These are phyloP conservation scores for Massariosphaeria phaeospora DNA, from an alignment of 495 filamentous ascomycete species.

Conservation along the genomic window DNA sequence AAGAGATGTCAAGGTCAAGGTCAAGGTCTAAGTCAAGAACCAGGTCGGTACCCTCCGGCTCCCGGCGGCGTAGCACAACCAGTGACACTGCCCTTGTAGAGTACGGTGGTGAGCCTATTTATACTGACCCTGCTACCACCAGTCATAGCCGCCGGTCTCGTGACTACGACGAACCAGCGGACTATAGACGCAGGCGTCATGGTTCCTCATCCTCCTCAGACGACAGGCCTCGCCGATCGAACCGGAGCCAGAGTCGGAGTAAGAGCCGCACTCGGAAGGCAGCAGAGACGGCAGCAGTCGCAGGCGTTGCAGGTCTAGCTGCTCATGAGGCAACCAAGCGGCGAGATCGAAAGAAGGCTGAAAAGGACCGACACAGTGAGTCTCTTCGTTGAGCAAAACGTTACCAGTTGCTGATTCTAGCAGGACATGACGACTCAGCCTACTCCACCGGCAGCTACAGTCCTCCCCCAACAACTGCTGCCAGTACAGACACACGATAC, in stretches of 20 bases:
- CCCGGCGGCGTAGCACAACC: slow-evolving; percentile 51
- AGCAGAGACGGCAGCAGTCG: slow-evolving; percentile 64
- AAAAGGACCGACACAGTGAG: slow-evolving; percentile 37
- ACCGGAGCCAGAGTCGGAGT: slow-evolving; percentile 35
- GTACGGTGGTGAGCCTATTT: slow-evolving; percentile 61
- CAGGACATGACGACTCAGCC: slow-evolving; percentile 32
- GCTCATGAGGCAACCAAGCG: slow-evolving; percentile 64
- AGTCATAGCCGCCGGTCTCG: slow-evolving; percentile 24
- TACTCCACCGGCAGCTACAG: slow-evolving; percentile 39
- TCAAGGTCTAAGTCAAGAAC: slow-evolving; percentile 47
- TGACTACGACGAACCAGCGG: slow-evolving; percentile 32
- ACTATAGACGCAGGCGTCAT: slow-evolving; percentile 29
- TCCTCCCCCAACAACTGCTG: slow-evolving; percentile 45
- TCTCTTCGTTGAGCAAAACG: background rate
- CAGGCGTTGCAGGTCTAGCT: slow-evolving; percentile 71
- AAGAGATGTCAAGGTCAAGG: slow-evolving; percentile 50
- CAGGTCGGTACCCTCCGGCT: slow-evolving; percentile 49
- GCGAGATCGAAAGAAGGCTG: slow-evolving; percentile 54
- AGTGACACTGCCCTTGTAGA: slow-evolving; percentile 72
- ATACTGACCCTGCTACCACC: slow-evolving; percentile 27
- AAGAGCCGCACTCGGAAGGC: slow-evolving; percentile 46
- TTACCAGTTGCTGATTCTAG: background rate
- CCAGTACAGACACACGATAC: slow-evolving; percentile 36
- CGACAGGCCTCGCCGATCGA: slow-evolving; percentile 54
- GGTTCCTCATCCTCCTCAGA: slow-evolving; percentile 33